Base-by-base conservation (phyloP, 129 eudicot genomes). In the Solidago caesia region DNA sequence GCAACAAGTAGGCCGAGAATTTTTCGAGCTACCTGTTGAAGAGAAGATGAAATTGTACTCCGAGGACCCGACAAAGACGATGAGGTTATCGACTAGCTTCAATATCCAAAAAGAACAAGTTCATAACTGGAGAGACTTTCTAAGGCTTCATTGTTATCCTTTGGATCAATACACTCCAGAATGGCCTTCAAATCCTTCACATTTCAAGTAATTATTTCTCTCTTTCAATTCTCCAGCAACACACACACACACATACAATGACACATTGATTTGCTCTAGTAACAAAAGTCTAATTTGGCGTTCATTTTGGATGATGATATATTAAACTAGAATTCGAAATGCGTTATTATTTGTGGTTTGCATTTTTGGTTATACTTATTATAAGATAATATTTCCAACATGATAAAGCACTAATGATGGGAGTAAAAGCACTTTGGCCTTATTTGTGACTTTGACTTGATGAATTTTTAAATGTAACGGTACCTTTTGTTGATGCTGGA, bases 61-160 rank as follows among this genome's bases (percentile, higher is more conserved):
- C 0, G 93, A 93, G 68, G 98, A 93, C 63, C 96, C 96, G 1
- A 8, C 88, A 7, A 93, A 90, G 72, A 90, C 98, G 7, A 80
- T 76, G 83, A 88, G 98, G 46, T 63, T 93, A 72, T 90, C 96
- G 8, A 90, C 98, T 10, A 93, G 98, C 70, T 93, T 91, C 59
- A 93, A 93, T 48, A 88, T 85, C 7, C 82, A 76, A 49, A 90
- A 90, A 70, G 98, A 93, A 72, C 82, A 77, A 26, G 76, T 93
- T 45, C 96, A 93, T 74, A 93, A 93, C 16, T 93, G 98, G 98
- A 83, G 98, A 68, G 98, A 93, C 57, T 90, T 87, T 78, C 92
- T 93, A 11, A 81, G 98, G 67, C 97, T 93, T 72, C 97, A 93
- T 49, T 93, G 98, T 42, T 61, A 88, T 85, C 98, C 98, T 33